Evolutionary conservation across 2,329 filamentous ascomycete species (phyloP), one percentile per base, ranked within the genome.

Genomic region (Chaetothyriales sp.): DNA sequence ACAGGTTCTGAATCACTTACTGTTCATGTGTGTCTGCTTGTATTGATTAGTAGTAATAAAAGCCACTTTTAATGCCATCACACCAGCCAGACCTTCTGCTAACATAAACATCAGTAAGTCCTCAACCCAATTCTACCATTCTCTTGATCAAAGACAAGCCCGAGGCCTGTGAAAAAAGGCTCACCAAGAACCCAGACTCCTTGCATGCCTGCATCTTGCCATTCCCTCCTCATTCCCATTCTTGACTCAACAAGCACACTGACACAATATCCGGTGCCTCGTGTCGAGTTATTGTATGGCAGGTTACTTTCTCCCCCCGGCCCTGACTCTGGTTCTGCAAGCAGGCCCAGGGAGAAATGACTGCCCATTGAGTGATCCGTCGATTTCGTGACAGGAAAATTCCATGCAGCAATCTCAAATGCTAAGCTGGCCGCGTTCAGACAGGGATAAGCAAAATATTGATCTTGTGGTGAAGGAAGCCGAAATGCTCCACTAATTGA

Each of bases 141-240:
- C 12, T 51, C 54, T 19, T 47, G 10, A 43, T 60, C 58, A 46
- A 59, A 60, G 1, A 51, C 52, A 5, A 59, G 47, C 18, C 57
- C 57, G 9, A 59, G 36, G 8, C 53, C 54, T n/a, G 51, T 36
- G 43, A 60, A 60, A 48, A 58, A 55, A n/a, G 56, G 53, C 51
- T 59, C 58, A 6, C 58, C 58, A 15, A 60, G 48, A 18, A 59
- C 55, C 57, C 57, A 59, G 18, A 55, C 46, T 25, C 59, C 49
- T 12, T 49, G 49, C 49, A 60, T 48, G 1, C 54, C 58, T 44
- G 49, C 52, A 3, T 43, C 44, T 15, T 48, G 32, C 53, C 55
- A 51, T 9, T 56, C 44, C 25, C 48, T 19, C 44, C 42, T 42
- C 22, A 28, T 18, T 12, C 46, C 54, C 49, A 53, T 49, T 28